Percentiles rank a stretch among this genome's conserved stretches.
Evolutionary conservation across 1,284 basidiomycete genomes (phyloP).

Genomic region (Cutaneotrichosporon sp.): DNA sequence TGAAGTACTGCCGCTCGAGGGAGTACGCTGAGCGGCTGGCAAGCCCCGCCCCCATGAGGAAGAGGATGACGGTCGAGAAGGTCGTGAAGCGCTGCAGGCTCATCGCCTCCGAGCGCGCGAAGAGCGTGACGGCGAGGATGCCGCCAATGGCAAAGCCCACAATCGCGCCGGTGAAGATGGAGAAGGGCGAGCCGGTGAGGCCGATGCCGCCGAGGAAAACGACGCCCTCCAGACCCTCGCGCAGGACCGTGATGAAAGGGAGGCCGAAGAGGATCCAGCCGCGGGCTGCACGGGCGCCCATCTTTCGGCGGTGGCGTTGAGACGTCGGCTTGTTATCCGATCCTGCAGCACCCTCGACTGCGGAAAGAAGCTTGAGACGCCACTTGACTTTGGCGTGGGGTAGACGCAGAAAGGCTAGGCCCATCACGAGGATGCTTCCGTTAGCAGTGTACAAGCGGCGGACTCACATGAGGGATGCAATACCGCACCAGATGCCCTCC

Average conservation of each 20-base stretch:
- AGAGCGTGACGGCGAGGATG: conserved; percentile 51
- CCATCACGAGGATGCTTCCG: conserved; percentile 54
- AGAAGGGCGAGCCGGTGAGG: conserved; percentile 32
- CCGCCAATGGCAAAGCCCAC: conserved; percentile 60
- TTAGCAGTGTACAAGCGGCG: not conserved
- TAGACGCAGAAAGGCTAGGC: conserved; percentile 67
- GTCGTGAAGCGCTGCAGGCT: conserved; percentile 69
- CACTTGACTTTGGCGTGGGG: conserved; percentile 76
- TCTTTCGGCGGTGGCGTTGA: conserved; percentile 3
- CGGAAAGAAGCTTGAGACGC: conserved; percentile 72
- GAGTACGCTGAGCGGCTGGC: conserved; percentile 66
- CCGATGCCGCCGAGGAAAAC: conserved; percentile 77
- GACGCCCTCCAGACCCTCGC: conserved; percentile 85
- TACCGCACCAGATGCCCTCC: conserved; percentile 67
- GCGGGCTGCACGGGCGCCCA: conserved; percentile 17
- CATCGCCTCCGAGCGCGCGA: conserved; percentile 25
- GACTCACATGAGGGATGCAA: conserved; percentile 54
- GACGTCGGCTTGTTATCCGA: conserved; percentile 3
- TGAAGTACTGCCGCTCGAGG: conserved; percentile 65
- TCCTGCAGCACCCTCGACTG: conserved; percentile 56
- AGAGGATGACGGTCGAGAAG: conserved; percentile 73
- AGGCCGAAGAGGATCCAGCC: conserved; percentile 66
- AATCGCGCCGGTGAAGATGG: conserved; percentile 66
- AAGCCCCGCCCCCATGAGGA: conserved; percentile 81
- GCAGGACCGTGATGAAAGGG: conserved; percentile 77